Evolutionary conservation across 176 grass and related monocot genomes (phyloP).

Genomic region (Elymus sibiricus): DNA sequence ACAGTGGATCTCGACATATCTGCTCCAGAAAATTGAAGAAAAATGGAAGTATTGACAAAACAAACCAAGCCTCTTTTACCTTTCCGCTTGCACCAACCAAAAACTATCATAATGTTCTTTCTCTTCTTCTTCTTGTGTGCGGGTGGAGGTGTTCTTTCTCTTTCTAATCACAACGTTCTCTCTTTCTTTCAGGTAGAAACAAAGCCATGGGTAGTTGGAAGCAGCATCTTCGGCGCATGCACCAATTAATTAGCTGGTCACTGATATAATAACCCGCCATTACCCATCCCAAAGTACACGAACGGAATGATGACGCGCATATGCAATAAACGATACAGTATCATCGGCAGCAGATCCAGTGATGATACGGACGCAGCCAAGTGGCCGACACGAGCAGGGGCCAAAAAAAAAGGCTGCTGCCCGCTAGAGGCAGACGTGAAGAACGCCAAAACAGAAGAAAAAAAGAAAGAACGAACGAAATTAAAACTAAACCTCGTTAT

Average conservation of each 20-base stretch:
- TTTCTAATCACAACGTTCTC: background rate
- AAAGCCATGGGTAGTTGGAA: background rate
- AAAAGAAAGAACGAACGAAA: no score
- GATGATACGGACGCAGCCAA: background rate
- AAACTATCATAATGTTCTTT: background rate
- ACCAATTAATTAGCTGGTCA: background rate
- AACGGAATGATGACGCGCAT: background rate
- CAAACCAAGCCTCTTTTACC: background rate
- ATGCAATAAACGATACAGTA: background rate
- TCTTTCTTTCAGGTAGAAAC: background rate
- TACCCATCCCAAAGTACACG: background rate
- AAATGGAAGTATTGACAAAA: background rate
- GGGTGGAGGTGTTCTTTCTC: background rate
- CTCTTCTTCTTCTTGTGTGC: background rate
- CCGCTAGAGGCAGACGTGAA: background rate
- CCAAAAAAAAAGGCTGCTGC: no score
- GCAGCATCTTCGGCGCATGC: background rate
- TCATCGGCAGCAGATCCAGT: background rate
- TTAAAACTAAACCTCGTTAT: background rate
- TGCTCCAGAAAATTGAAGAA: background rate
- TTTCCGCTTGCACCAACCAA: background rate
- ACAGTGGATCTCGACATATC: background rate
- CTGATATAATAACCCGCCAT: background rate
- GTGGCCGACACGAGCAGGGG: background rate
- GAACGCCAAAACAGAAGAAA: no score